Evolutionary conservation across 164 flowering plant genomes (phyloP), one percentile per base, ranked within the genome.

Genomic region (Aristolochia fimbriata): DNA sequence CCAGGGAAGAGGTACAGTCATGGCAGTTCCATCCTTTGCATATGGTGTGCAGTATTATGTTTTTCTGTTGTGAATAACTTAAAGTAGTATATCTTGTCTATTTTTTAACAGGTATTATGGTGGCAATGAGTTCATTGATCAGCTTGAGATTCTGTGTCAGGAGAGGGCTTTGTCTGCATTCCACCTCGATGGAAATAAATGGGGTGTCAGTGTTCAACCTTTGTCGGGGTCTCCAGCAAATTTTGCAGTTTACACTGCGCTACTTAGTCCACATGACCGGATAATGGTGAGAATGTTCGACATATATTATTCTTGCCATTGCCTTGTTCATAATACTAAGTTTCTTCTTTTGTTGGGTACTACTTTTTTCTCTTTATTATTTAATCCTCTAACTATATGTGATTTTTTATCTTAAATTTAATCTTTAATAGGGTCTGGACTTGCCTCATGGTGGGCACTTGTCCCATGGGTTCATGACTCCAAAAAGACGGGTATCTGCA

Each of bases 161-260:
- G 57, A 81, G 60, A 76, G 98, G 71, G 98, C 98, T 56, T 72
- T 93, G 75, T 79, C 80, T 55, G 86, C 97, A 65, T 93, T 86
- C 73, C 82, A 71, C 62, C 72, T 93, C 47, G 96, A 93, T 76
- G 73, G 62, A 43, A 73, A 68, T 52, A 76, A 83, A 61, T 92
- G 98, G 98, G 98, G 98, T 62, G 98, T 93, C 25, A 89, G 86
- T 86, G 98, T 93, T 65, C 98, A 92, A 65, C 98, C 98, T 8
- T 77, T 89, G 62, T 89, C 98, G 49, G 96, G 98, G 25, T 89
- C 96, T 45, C 98, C 98, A 58, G 98, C 98, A 19, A 93, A 93
- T 71, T 93, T 93, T 81, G 98, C 75, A 55, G 98, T 87, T 58
- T 93, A 93, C 63, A 93, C 98, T 59, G 97, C 96, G 22, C 59